Conservation (phyloP, 169 alveolate genomes). For the Plasmodium blacklocki region DNA sequence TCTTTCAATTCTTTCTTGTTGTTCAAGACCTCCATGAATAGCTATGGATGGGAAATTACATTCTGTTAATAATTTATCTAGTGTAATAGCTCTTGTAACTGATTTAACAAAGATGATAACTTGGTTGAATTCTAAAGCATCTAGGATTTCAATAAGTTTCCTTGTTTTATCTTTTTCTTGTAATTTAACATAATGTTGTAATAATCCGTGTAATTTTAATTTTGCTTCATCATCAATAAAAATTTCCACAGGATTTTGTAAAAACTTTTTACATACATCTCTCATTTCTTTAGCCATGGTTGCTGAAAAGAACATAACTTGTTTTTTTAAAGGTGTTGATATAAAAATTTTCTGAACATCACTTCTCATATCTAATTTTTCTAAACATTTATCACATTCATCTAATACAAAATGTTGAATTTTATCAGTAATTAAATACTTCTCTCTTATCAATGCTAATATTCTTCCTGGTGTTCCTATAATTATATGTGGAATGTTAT, state of each 20-base stretch:
- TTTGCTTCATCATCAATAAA: slow-evolving; percentile 99
- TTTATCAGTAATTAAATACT: slow-evolving; percentile 93
- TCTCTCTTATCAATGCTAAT: slow-evolving; percentile 94
- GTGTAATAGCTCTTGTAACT: slow-evolving; percentile 95
- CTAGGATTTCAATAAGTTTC: slow-evolving; percentile 96
- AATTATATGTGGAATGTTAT: slow-evolving; percentile 96
- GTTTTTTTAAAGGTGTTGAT: slow-evolving; percentile 98
- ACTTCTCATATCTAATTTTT: slow-evolving; percentile 97
- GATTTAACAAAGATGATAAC: slow-evolving; percentile 98
- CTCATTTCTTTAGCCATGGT: slow-evolving; percentile 97
- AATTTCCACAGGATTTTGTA: slow-evolving; percentile 98
- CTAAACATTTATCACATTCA: slow-evolving; percentile 99
- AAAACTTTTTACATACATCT: slow-evolving; percentile 97
- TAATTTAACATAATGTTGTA: slow-evolving; percentile 98
- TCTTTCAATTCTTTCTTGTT: slow-evolving; percentile 92
- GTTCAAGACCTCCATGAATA: slow-evolving; percentile 95
- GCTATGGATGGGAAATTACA: slow-evolving; percentile 99
- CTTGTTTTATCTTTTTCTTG: slow-evolving; percentile 98
- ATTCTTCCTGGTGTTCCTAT: slow-evolving; percentile 99
- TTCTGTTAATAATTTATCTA: slow-evolving; percentile 95
- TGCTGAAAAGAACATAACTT: slow-evolving; percentile 99
- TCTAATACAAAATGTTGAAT: slow-evolving; percentile 98
- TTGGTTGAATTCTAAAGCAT: slow-evolving; percentile 98
- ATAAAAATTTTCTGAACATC: slow-evolving; percentile 99
- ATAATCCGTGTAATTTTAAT: slow-evolving; percentile 98